These are phyloP conservation scores for Colletotrichum horii DNA, from an alignment of 2,329 filamentous ascomycete genomes.

Conservation along the genomic window DNA sequence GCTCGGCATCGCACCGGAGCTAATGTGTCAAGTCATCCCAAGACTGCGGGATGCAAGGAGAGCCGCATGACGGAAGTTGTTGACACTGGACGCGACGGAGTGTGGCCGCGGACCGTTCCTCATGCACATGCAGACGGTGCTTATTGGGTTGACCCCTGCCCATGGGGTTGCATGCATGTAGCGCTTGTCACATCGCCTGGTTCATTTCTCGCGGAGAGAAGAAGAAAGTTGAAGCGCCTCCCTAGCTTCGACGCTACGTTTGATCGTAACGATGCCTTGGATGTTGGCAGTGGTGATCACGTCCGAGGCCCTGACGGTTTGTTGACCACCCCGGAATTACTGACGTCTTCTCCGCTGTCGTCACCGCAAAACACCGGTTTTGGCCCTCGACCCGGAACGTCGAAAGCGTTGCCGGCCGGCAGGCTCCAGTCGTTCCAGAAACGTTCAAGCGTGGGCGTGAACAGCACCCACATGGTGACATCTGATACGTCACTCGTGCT, in stretches of 20 bases:
- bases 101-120: conserved; percentile 16
- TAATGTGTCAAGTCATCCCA: neutral
- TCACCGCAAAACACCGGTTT: neutral
- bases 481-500: conserved; percentile 20
- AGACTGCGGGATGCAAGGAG: neutral
- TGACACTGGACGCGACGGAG: conserved; percentile 1
- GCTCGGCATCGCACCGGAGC: neutral
- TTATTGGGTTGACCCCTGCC: conserved; percentile 9
- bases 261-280: neutral
- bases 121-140: conserved; percentile 18
- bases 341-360: neutral
- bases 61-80: neutral
- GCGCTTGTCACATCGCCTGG: neutral
- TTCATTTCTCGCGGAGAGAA: neutral
- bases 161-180: conserved; percentile 3
- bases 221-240: neutral
- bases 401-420: neutral
- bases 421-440: neutral
- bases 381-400: neutral
- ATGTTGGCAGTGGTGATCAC: neutral
- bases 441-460: neutral
- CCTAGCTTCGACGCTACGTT: neutral
- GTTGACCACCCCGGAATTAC: neutral
- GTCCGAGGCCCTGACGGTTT: neutral
- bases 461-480: neutral